Conservation (phyloP, 208 protist species). For the Chromosphaera perkinsii region DNA sequence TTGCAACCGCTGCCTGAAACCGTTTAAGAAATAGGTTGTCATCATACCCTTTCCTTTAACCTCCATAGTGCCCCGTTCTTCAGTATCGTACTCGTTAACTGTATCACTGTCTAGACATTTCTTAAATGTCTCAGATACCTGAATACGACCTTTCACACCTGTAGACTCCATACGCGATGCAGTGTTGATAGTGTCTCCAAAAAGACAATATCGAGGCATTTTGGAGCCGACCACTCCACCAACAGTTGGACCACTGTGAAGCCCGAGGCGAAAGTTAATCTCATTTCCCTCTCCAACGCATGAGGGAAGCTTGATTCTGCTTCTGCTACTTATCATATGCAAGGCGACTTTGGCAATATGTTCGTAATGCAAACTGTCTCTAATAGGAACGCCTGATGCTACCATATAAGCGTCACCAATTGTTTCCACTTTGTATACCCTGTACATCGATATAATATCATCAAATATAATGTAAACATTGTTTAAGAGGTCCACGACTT, state of each 20-base stretch:
- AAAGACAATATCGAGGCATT: constrained; percentile 43
- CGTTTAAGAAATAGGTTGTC: not conserved
- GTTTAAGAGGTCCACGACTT: constrained; percentile 2
- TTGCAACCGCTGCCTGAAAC: no score
- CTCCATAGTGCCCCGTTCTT: not conserved
- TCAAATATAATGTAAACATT: constrained; percentile 7
- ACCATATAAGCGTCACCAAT: no score
- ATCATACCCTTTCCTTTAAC: constrained; percentile 9
- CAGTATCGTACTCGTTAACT: no score
- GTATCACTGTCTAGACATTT: not conserved
- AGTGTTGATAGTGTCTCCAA: constrained; percentile 51
- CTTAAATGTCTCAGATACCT: constrained; percentile 9
- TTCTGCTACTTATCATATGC: not conserved
- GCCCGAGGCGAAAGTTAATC: constrained; percentile 42
- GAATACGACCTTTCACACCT: not conserved
- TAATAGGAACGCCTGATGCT: constrained; percentile 8
- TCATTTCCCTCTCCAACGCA: constrained; percentile 12
- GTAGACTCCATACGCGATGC: constrained; percentile 29
- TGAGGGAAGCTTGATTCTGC: not conserved
- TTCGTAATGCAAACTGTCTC: constrained; percentile 3
- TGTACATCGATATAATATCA: constrained; percentile 11
- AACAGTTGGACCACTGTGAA: constrained; percentile 43
- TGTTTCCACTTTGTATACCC: no score
- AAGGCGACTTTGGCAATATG: not conserved
- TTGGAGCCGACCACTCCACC: constrained; percentile 51